Percentiles rank a stretch among this genome's conserved stretches.
These are phyloP conservation scores for Lomentospora prolificans DNA, from an alignment of 2,329 filamentous ascomycete genomes.

Conservation along the genomic window DNA sequence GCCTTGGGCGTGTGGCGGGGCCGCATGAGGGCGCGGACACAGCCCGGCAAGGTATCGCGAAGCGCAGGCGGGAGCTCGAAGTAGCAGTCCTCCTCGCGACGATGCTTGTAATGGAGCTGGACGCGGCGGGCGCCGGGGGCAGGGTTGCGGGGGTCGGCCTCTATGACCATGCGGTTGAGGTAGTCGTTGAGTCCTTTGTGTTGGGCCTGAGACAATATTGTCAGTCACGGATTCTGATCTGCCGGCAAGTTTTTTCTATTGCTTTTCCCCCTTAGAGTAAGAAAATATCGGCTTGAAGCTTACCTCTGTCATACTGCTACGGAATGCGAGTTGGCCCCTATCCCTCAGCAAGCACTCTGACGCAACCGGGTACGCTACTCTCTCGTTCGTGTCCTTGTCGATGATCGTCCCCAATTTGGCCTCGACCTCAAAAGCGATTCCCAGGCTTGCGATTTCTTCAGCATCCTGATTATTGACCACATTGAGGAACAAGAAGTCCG, in stretches of 20 bases:
- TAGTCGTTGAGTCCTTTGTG: conserved; percentile 78
- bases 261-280: not conserved
- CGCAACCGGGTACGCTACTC: conserved; percentile 56
- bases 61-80: conserved; percentile 59
- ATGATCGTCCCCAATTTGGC: conserved; percentile 82
- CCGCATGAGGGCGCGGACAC: conserved; percentile 51
- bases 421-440: conserved; percentile 81
- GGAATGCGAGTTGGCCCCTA: conserved; percentile 56
- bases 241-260: not conserved
- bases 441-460: conserved; percentile 50
- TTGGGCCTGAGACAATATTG: conserved; percentile 46
- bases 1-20: conserved; percentile 50
- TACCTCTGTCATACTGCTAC: conserved; percentile 86
- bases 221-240: conserved; percentile 8
- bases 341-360: conserved; percentile 63
- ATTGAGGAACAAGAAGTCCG: conserved; percentile 68
- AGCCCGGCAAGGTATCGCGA: conserved; percentile 51
- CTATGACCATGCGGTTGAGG: conserved; percentile 59
- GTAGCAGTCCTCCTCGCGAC: conserved; percentile 74
- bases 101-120: conserved; percentile 70
- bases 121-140: conserved; percentile 38
- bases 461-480: conserved; percentile 60
- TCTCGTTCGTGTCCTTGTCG: conserved; percentile 58
- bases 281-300: conserved; percentile 18
- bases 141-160: conserved; percentile 46